phyloP scores from a whole-genome alignment of 2,329 filamentous ascomycete species.

The Phialemoniopsis sp. region DNA sequence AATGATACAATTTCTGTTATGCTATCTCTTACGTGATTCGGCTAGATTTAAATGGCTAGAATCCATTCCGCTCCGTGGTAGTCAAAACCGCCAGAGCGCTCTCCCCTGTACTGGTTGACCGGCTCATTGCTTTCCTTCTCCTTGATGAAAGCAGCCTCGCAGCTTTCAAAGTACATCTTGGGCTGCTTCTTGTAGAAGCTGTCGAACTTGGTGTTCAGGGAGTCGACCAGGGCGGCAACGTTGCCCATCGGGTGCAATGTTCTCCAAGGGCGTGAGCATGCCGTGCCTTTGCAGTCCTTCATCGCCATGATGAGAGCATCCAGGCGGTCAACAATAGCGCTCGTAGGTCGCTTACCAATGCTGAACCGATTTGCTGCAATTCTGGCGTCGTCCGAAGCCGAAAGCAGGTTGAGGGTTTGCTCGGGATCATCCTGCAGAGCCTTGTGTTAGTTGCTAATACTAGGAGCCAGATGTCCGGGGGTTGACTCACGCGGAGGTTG shows the following conservation, averaged over 20 bases:
- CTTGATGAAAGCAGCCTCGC: slow-evolving; percentile 50
- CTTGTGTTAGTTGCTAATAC: no score
- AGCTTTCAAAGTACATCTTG: slow-evolving; percentile 46
- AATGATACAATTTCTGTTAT: no score
- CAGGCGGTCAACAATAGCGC: slow-evolving; percentile 41
- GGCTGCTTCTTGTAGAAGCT: slow-evolving; percentile 44
- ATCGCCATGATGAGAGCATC: slow-evolving; percentile 55
- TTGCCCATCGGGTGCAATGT: slow-evolving; percentile 47
- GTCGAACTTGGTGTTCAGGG: slow-evolving; percentile 43
- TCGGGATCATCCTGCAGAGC: slow-evolving; percentile 37
- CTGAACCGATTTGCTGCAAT: no score
- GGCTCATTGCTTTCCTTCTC: slow-evolving; percentile 54
- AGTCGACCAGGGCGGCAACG: slow-evolving; percentile 45
- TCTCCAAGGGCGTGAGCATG: slow-evolving; percentile 52
- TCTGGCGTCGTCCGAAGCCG: no score
- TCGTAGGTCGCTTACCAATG: no score
- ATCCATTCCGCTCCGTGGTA: no score
- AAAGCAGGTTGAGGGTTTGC: slow-evolving; percentile 41
- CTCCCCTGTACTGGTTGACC: no score
- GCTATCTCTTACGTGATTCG: no score
- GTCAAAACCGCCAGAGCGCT: no score
- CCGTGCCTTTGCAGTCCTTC: slow-evolving; percentile 52
- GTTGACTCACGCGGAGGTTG: no score
- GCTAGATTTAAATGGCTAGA: no score
- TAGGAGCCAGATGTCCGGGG: no score